phyloP scores from a whole-genome alignment of 1,284 basidiomycete species.

The Marasmius tenuissimus region DNA sequence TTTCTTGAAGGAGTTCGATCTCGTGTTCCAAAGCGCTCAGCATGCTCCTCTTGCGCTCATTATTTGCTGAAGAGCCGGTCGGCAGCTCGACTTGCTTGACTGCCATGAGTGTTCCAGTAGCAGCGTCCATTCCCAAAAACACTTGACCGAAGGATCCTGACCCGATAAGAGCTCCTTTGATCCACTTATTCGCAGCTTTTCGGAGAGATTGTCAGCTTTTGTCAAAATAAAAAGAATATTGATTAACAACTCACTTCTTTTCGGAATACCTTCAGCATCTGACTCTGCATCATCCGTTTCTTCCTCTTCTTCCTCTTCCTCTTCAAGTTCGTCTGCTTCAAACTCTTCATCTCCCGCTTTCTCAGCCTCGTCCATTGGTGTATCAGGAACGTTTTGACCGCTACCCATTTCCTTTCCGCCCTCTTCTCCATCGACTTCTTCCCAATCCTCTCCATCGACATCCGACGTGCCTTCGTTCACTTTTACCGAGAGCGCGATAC shows the following conservation, averaged over 20 bases:
- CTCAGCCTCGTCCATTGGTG: slow-evolving; percentile 35
- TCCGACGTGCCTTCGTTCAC: slow-evolving; percentile 44
- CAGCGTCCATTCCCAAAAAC: slow-evolving; percentile 96
- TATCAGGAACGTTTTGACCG: slow-evolving; percentile 11
- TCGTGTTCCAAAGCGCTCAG: slow-evolving; percentile 93
- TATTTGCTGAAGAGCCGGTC: slow-evolving; percentile 82
- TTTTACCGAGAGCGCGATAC: slow-evolving; percentile 33
- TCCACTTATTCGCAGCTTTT: slow-evolving; percentile 85
- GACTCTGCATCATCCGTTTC: slow-evolving; percentile 55
- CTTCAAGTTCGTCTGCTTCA: slow-evolving; percentile 39
- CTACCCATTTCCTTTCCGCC: slow-evolving; percentile 40
- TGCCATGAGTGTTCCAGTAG: slow-evolving; percentile 94
- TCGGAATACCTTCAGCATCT: slow-evolving; percentile 58
- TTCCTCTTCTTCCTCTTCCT: slow-evolving; percentile 45
- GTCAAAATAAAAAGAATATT: background rate
- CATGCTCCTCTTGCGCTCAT: slow-evolving; percentile 95
- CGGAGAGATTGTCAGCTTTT: slow-evolving; percentile 14
- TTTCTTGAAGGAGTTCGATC: slow-evolving; percentile 92
- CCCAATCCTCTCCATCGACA: slow-evolving; percentile 59
- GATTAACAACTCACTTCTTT: slow-evolving; percentile 48
- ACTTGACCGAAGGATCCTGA: slow-evolving; percentile 96
- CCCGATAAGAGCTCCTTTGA: slow-evolving; percentile 97
- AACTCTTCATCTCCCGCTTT: slow-evolving; percentile 45
- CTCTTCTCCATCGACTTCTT: slow-evolving; percentile 51
- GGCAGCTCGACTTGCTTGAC: slow-evolving; percentile 99